Percentiles rank a stretch among this genome's conserved stretches.
Conservation (phyloP, 2,329 filamentous ascomycete genomes). For the Diaporthe citrichinensis region DNA sequence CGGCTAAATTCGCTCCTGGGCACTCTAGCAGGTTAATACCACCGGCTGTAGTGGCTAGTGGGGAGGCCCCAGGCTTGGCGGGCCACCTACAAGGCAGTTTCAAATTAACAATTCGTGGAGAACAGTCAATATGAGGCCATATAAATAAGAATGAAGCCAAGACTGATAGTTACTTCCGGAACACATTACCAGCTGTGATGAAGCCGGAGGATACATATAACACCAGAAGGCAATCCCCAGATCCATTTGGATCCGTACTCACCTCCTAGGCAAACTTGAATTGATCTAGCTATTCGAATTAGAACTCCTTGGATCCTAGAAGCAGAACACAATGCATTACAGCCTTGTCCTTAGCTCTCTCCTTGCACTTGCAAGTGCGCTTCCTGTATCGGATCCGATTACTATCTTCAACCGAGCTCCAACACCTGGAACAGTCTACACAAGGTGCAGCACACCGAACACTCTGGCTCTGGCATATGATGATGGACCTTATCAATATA, state of each 20-base stretch:
- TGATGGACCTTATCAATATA: slow-evolving; percentile 66
- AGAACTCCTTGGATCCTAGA: neutral
- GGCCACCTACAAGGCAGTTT: slow-evolving; percentile 2
- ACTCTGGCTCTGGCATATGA: slow-evolving; percentile 67
- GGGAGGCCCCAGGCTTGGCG: neutral
- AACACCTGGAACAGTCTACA: slow-evolving; percentile 59
- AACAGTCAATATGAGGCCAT: slow-evolving; percentile 1
- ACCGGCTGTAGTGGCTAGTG: neutral
- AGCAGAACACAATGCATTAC: slow-evolving; percentile 13
- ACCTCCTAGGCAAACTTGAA: no score
- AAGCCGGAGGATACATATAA: neutral
- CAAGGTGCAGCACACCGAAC: slow-evolving; percentile 59
- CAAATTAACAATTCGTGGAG: slow-evolving; percentile 18
- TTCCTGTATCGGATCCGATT: slow-evolving; percentile 48
- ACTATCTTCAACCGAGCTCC: slow-evolving; percentile 58
- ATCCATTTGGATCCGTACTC: neutral
- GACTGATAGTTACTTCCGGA: neutral
- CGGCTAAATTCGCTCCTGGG: slow-evolving; percentile 6
- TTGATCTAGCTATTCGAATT: neutral
- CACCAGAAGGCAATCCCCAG: neutral
- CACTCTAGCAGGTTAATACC: neutral
- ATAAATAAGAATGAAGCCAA: neutral
- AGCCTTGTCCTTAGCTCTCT: slow-evolving; percentile 19
- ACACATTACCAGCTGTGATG: neutral
- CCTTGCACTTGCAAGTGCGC: slow-evolving; percentile 6